Evolutionary conservation across 169 alveolate species (phyloP).

Genomic region (Neospora caninum): DNA sequence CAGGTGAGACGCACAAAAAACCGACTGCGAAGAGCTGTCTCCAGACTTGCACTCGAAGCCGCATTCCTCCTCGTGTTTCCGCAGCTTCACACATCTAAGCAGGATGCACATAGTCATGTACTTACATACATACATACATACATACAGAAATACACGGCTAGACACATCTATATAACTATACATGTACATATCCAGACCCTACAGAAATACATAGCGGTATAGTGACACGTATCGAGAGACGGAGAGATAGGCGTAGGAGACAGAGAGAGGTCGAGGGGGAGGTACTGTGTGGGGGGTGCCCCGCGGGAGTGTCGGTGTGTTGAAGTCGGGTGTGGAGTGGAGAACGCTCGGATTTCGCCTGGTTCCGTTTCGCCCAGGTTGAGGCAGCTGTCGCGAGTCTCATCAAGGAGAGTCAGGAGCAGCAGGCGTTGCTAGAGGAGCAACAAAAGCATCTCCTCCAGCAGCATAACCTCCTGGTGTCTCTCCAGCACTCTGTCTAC

Average conservation of each 20-base stretch:
- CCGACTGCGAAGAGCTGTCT: not conserved
- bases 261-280: not conserved
- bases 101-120: too few species aligned
- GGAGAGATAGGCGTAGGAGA: not conserved
- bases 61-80: too few species aligned
- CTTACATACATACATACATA: not conserved
- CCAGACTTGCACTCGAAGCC: not conserved
- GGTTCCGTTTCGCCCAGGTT: not conserved
- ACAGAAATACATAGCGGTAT: too few species aligned
- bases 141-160: not conserved
- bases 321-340: too few species aligned
- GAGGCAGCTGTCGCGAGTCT: not conserved
- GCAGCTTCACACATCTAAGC: too few species aligned
- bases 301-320: not conserved
- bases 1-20: not conserved
- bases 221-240: too few species aligned
- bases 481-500: not conserved
- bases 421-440: conserved; percentile 23
- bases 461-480: conserved; percentile 4
- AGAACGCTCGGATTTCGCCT: too few species aligned
- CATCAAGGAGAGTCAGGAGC: conserved; percentile 15
- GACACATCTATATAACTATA: not conserved
- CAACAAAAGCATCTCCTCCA: conserved; percentile 15
- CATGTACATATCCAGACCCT: not conserved
- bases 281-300: not conserved